Evolutionary conservation across 768 basidiomycete species (phyloP), one percentile per base, ranked within the genome.

Genomic region (Mycena leptocephala): DNA sequence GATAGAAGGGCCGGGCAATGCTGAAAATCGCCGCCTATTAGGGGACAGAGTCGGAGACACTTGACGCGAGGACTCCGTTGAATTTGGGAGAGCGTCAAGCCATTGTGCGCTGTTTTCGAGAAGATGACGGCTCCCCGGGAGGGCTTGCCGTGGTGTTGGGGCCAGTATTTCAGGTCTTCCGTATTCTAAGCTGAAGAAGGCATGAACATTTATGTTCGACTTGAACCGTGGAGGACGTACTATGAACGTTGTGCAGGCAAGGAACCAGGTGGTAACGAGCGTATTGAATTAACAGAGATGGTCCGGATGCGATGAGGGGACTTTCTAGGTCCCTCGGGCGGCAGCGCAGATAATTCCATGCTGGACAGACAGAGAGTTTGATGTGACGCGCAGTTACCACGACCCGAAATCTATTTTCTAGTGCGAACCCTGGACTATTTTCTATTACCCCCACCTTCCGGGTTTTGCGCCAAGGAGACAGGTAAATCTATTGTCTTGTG

Each of bases 331-430:
- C 77, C 81, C 26, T 86, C 86, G 61, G 86, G 84, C 8, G 86
- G 85, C 14, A 89, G 81, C 22, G 85, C 87, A 33, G 88, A 87
- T 68, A 86, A 82, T 72, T 85, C 86, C 75, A 88, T 87, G 86
- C 87, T 87, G 59, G 22, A 20, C 2, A 6, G 3, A 46, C 35
- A 46, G 18, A 7, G 14, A 14, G 43, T 16, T 41, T 41, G 39
- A 41, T 41, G 39, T n/a, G 39, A 41, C 39, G 39, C 39, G 39
- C 39, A n/a, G n/a, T n/a, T n/a, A n/a, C n/a, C n/a, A n/a, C n/a
- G n/a, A n/a, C n/a, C n/a, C n/a, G n/a, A n/a, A n/a, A n/a, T n/a
- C n/a, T n/a, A n/a, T n/a, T n/a, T n/a, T n/a, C n/a, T n/a, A n/a
- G n/a, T n/a, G n/a, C n/a, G n/a, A n/a, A n/a, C n/a, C n/a, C n/a